Evolutionary conservation across 2,329 filamentous ascomycete genomes (phyloP), one percentile per base, ranked within the genome.

Genomic region (Pseudogymnoascus sp.): DNA sequence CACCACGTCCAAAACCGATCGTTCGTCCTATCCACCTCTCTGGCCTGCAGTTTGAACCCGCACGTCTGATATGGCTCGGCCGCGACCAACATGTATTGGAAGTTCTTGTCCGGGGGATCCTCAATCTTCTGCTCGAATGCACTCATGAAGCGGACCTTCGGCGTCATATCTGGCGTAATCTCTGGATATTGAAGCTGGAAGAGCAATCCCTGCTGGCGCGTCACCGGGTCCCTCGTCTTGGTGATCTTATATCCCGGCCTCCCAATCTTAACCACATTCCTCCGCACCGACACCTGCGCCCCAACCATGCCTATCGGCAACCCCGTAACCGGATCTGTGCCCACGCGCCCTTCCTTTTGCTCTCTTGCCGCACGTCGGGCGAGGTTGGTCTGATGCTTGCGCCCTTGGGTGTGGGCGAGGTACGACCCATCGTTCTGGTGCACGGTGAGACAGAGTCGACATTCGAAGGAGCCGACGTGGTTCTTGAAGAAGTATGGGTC

Each of bases 401-500:
- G 91, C 64, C 95, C 95, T 78, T 99, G 95, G 3, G 95, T 99
- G 78, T 99, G 95, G 1, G 95, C 95, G 69, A 99, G 91, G 78
- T 99, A 99, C 59, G 93, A 97, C 67, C 95, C 95, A 79, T 99
- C 95, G 76, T 99, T 99, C 74, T 99, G 95, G 82, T 99, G 95
- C 4, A 97, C 93, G 0, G 95, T 99, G 26, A 99, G 82, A 74
- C 95, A 99, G 42, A 99, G 88, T 31, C 95, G 90, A 77, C 95
- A 99, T 78, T 99, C 95, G 78, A 97, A 99, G 73, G 89, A 95
- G 73, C 95, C 95, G 71, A 97, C 91, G 78, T 99, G 93, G 82
- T 99, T 99, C 77, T 96, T 96, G 87, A 99, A 99, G 82, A 97
- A 97, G 84, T 97, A 99, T 0, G 95, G 95, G 79, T 99, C 95